Evolutionary conservation across 768 basidiomycete species (phyloP).

Genomic region (Hygrocybe punicea): DNA sequence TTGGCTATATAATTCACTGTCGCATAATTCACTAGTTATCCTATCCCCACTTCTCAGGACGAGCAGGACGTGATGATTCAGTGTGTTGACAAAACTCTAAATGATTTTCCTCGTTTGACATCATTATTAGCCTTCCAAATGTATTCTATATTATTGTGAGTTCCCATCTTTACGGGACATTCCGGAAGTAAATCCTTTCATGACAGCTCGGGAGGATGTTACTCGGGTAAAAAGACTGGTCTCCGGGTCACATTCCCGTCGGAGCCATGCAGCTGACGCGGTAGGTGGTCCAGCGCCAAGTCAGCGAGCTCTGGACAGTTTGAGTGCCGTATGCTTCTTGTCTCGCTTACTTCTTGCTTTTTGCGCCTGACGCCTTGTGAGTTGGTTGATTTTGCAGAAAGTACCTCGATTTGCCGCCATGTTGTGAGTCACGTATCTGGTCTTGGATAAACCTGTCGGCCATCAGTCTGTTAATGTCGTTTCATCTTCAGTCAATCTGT

Average conservation of each 20-base stretch:
- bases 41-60: constrained; percentile 40
- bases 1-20: constrained; percentile 1
- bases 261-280: constrained; percentile 41
- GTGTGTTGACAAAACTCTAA: constrained; percentile 39
- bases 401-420: constrained; percentile 59
- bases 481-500: constrained; percentile 56
- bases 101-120: not conserved
- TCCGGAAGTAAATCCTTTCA: no score
- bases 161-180: not conserved
- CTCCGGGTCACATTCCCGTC: constrained; percentile 42
- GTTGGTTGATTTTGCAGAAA: constrained; percentile 55
- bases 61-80: constrained; percentile 74
- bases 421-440: constrained; percentile 45
- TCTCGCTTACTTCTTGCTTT: no score
- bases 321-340: constrained; percentile 54
- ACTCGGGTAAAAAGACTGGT: constrained; percentile 54
- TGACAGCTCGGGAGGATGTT: constrained; percentile 74
- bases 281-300: constrained; percentile 58
- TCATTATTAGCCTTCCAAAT: constrained; percentile 65
- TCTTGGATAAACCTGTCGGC: not conserved
- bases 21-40: not conserved
- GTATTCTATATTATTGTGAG: constrained; percentile 79
- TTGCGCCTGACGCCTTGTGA: no score
- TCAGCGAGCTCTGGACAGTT: constrained; percentile 63
- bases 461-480: no score